Conservation (phyloP, 768 basidiomycete genomes). For the Mycena belliarum region DNA sequence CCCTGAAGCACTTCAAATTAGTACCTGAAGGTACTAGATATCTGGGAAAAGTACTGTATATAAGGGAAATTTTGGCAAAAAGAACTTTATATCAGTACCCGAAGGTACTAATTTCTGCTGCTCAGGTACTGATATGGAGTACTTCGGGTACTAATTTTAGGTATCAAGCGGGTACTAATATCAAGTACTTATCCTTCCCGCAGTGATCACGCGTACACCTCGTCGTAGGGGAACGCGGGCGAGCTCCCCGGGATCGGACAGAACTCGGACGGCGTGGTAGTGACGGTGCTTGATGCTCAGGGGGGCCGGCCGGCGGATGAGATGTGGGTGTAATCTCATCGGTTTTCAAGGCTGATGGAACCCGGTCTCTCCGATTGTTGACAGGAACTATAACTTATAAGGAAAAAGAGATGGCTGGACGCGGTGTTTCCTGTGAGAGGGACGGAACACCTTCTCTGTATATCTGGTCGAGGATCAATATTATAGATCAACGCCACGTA, state of each 20-base stretch:
- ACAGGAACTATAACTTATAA: background rate
- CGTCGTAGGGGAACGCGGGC: too few species aligned
- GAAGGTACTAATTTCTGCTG: too few species aligned
- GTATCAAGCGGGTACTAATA: too few species aligned
- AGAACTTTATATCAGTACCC: too few species aligned
- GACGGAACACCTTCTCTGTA: conserved; percentile 4
- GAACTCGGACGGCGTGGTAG: conserved; percentile 13
- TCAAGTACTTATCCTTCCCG: too few species aligned
- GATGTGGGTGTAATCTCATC: conserved; percentile 13
- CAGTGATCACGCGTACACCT: too few species aligned
- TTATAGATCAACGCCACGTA: conserved; percentile 5
- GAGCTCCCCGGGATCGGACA: conserved; percentile 23
- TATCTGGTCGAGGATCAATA: background rate
- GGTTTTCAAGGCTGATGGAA: conserved; percentile 26
- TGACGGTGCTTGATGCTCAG: conserved; percentile 9
- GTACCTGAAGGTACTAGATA: too few species aligned
- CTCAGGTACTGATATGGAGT: too few species aligned
- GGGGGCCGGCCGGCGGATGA: conserved; percentile 16
- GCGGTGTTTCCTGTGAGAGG: background rate
- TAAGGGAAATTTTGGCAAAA: too few species aligned
- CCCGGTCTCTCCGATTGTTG: conserved; percentile 10
- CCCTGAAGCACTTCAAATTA: too few species aligned
- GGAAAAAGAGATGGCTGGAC: background rate
- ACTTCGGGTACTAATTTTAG: too few species aligned
- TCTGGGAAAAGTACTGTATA: too few species aligned